Percentiles rank a stretch among this genome's conserved stretches.
Evolutionary conservation across 352 stramenopile species (phyloP).

Genomic region (Pythium rishiriense): DNA sequence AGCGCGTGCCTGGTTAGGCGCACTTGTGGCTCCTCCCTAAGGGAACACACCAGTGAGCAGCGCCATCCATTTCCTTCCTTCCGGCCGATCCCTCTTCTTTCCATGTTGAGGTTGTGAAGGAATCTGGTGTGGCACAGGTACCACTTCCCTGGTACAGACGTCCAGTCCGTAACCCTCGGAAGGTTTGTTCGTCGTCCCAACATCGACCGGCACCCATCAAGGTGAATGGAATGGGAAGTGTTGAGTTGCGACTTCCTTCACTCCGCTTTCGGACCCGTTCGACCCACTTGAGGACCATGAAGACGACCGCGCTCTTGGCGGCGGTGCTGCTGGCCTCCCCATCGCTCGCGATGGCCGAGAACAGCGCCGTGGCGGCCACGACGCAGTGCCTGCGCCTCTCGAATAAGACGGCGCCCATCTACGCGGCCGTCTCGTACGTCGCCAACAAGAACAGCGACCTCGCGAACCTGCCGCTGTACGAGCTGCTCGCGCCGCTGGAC

Average conservation of each 20-base stretch:
- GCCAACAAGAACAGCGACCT: conserved; percentile 25
- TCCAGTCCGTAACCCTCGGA: neutral
- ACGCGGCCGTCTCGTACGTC: conserved; percentile 31
- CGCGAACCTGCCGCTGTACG: conserved; percentile 28
- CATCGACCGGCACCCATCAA: neutral
- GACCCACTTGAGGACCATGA: neutral
- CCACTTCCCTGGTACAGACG: neutral
- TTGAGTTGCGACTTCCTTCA: neutral
- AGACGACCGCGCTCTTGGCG: conserved; percentile 4
- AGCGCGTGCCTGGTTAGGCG: too few relatives aligned
- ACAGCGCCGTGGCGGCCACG: neutral
- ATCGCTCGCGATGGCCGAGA: neutral
- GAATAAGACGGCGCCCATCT: conserved; percentile 26
- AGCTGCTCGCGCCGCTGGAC: conserved; percentile 37
- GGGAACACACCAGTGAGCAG: neutral
- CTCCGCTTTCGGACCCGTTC: neutral
- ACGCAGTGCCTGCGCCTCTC: conserved; percentile 25
- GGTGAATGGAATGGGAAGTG: neutral
- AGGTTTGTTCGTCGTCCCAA: too few relatives aligned
- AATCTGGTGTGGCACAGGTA: neutral
- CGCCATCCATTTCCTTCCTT: neutral
- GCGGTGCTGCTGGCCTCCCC: neutral
- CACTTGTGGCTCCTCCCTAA: too few relatives aligned
- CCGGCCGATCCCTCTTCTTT: neutral
- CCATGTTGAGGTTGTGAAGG: neutral